Evolutionary conservation across 495 filamentous ascomycete genomes (phyloP), one percentile per base, ranked within the genome.

Genomic region (Amorphotheca resinae): DNA sequence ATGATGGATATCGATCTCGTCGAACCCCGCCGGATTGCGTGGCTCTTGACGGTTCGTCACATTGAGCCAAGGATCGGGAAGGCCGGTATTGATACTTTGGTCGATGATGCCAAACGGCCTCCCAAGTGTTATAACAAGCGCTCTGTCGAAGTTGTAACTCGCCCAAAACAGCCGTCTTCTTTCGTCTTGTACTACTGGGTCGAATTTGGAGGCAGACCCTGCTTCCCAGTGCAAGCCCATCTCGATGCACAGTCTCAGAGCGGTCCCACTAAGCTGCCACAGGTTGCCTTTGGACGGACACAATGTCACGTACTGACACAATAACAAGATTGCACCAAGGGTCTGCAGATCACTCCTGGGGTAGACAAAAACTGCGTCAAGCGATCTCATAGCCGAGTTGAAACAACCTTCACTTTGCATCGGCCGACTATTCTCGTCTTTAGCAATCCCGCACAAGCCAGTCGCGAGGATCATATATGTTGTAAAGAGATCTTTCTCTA

Each of bases 161-260:
- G 54, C 46, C 44, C 45, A 55, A 41, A 49, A 57, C 18, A 57
- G 33, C 9, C 48, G 49, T 6, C 51, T 48, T 20, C 48, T 46
- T 25, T 57, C 51, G 22, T 57, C 26, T 3, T 54, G 35, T 9
- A 46, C 15, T 16, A n/a, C 46, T 38, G 36, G 36, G 21, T 38
- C 36, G 8, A 20, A 16, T 16, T 38, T 22, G 3, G 21, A 14
- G 18, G 18, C 14, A 8, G 9, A 17, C n/a, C 18, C 36, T 26
- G 52, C 52, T 44, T 52, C 54, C 54, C 48, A 57, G 26, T 57
- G 51, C 21, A 57, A 34, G 9, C 54, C 54, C 14, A 57, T 47
- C 15, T 57, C 54, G 33, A 54, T 34, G 37, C 50, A 56, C 21
- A 56, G 37, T 7, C 53, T 50, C 26, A 53, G 40, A 25, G 50